Percentiles rank a stretch among this genome's conserved stretches.
Conservation (phyloP, 2,329 filamentous ascomycete genomes). For the Akanthomyces dipterigenus region DNA sequence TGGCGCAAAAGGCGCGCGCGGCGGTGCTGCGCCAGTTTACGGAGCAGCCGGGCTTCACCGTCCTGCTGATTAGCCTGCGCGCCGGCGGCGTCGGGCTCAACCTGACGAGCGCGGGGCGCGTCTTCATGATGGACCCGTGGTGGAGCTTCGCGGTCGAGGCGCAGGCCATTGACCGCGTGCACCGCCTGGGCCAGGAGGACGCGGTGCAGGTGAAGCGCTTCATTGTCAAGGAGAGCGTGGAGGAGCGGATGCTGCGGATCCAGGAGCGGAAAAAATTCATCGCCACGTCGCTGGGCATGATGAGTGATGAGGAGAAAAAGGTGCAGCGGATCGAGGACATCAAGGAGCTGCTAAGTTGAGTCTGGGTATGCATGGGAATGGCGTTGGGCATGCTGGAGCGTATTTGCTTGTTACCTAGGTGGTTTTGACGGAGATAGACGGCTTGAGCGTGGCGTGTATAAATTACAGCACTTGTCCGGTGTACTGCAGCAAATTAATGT, state of each 20-base stretch:
- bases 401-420: background rate
- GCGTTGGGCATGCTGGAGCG: background rate
- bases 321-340: conserved; percentile 89
- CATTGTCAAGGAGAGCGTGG: conserved; percentile 83
- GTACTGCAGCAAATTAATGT: background rate
- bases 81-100: conserved; percentile 94
- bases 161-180: conserved; percentile 94
- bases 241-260: conserved; percentile 88
- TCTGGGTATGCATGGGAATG: background rate
- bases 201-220: conserved; percentile 85
- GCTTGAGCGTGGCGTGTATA: background rate
- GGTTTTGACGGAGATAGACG: background rate
- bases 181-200: conserved; percentile 87
- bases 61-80: conserved; percentile 76
- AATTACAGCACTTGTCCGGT: background rate
- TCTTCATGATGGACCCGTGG: conserved; percentile 99
- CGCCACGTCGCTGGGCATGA: conserved; percentile 91
- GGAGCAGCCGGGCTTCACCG: conserved; percentile 51
- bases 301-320: conserved; percentile 89
- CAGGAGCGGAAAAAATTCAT: conserved; percentile 96
- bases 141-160: conserved; percentile 97
- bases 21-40: conserved; percentile 70
- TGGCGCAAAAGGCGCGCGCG: conserved; percentile 78
- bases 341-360: conserved; percentile 70
- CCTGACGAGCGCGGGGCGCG: conserved; percentile 77